These are phyloP conservation scores for Catharanthus roseus DNA, from an alignment of 257 asterid genomes.

Conservation along the genomic window DNA sequence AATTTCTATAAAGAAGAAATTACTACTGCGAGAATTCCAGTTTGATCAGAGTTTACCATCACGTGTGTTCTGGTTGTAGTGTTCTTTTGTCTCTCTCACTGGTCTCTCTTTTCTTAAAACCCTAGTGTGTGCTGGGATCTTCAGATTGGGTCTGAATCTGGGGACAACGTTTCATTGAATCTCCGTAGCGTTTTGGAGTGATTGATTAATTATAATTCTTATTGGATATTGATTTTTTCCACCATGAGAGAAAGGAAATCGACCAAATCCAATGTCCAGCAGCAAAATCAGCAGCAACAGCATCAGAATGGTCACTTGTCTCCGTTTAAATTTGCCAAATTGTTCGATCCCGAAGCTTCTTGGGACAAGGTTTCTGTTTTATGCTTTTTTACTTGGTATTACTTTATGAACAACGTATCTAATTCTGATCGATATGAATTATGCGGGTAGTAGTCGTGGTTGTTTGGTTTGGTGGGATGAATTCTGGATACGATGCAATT, in stretches of 20 bases:
- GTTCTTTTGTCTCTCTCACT: neutral
- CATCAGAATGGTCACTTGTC: constrained; percentile 55
- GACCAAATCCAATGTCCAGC: constrained; percentile 44
- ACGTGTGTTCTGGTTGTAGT: neutral
- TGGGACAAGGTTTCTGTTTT: constrained; percentile 65
- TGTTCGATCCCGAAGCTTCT: constrained; percentile 63
- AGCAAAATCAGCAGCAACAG: constrained; percentile 33
- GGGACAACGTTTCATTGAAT: neutral
- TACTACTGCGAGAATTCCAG: neutral
- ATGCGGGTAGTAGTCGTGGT: neutral
- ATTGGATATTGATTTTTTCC: neutral
- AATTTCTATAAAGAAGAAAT: too few species aligned
- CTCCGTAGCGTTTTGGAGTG: neutral
- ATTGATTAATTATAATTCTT: neutral
- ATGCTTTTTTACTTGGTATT: neutral
- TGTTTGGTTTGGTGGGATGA: neutral
- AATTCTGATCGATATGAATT: neutral
- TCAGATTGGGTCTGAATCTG: neutral
- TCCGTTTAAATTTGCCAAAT: constrained; percentile 61
- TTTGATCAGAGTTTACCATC: neutral
- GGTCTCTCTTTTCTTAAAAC: neutral
- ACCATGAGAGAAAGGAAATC: constrained; percentile 82
- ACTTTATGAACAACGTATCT: neutral
- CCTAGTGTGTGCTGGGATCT: constrained; percentile 1
- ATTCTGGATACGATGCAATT: neutral